Conservation (phyloP, 495 filamentous ascomycete genomes). For the Xylaria intraflava region DNA sequence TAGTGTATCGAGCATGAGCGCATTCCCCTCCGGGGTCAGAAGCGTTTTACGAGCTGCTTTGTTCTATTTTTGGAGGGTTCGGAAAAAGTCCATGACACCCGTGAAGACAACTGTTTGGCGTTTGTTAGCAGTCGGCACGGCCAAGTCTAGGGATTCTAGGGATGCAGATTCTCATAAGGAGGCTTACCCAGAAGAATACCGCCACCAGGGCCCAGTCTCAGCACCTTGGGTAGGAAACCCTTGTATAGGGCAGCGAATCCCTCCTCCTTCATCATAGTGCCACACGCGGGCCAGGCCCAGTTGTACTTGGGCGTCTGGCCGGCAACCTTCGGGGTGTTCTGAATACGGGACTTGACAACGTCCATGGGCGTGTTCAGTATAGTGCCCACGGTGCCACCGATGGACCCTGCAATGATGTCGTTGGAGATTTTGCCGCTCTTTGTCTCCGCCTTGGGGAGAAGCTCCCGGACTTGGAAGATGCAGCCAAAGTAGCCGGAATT, state of each 20-base stretch:
- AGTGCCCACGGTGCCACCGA: slow-evolving; percentile 89
- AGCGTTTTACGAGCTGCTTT: neutral
- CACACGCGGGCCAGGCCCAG: slow-evolving; percentile 87
- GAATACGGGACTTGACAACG: slow-evolving; percentile 95
- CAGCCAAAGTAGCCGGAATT: slow-evolving; percentile 97
- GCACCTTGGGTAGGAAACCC: slow-evolving; percentile 93
- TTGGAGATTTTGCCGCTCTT: slow-evolving; percentile 77
- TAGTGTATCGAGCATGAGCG: slow-evolving; percentile 9
- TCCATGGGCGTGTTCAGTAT: slow-evolving; percentile 95
- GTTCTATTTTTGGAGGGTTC: slow-evolving; percentile 13
- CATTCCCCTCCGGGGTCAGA: neutral
- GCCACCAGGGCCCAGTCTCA: slow-evolving; percentile 80
- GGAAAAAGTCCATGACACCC: slow-evolving; percentile 85
- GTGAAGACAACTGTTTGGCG: slow-evolving; percentile 74
- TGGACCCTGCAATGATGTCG: slow-evolving; percentile 76
- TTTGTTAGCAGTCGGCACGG: slow-evolving; percentile 13
- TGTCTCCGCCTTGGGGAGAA: slow-evolving; percentile 70
- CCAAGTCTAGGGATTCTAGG: slow-evolving; percentile 7
- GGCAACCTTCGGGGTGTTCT: slow-evolving; percentile 77
- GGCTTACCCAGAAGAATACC: slow-evolving; percentile 25
- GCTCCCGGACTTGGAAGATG: slow-evolving; percentile 87
- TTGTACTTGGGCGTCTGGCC: slow-evolving; percentile 88
- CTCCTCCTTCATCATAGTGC: slow-evolving; percentile 84
- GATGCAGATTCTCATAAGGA: neutral
- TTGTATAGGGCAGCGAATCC: slow-evolving; percentile 92